phyloP scores from a whole-genome alignment of 768 basidiomycete species.

The Boletus patriciae region DNA sequence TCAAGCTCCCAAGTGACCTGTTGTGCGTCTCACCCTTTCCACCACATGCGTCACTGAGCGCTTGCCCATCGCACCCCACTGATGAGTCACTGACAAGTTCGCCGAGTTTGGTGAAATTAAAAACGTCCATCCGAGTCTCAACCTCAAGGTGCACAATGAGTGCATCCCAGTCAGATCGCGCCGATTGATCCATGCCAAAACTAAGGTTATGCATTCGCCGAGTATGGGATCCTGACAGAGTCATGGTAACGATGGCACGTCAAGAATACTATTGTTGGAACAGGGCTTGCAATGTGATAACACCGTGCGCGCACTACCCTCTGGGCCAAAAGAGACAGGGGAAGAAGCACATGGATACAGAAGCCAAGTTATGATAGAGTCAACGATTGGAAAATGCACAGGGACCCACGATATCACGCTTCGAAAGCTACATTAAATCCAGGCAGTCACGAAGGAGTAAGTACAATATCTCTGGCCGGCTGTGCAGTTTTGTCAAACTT shows the following conservation, averaged over 20 bases:
- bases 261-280: constrained; percentile 80
- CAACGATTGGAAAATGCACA: too few species aligned
- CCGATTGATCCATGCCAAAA: background rate
- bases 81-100: constrained; percentile 85
- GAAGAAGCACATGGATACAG: constrained; percentile 53
- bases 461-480: too few species aligned
- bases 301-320: constrained; percentile 79
- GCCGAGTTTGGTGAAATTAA: constrained; percentile 97
- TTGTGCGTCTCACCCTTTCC: constrained; percentile 52
- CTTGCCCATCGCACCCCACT: constrained; percentile 1
- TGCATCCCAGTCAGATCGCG: background rate
- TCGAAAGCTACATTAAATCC: too few species aligned
- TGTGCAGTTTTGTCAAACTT: too few species aligned
- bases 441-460: too few species aligned
- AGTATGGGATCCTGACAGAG: constrained; percentile 94
- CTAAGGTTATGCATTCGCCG: constrained; percentile 96
- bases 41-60: constrained; percentile 10
- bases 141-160: constrained; percentile 74
- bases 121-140: constrained; percentile 95
- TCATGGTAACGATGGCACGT: constrained; percentile 90
- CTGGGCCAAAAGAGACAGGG: constrained; percentile 78
- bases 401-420: too few species aligned
- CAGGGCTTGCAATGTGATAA: constrained; percentile 89
- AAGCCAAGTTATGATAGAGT: too few species aligned
- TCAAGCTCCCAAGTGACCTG: constrained; percentile 82